These are phyloP conservation scores for Clitopilus hobsonii DNA, from an alignment of 768 basidiomycete genomes.

Conservation along the genomic window DNA sequence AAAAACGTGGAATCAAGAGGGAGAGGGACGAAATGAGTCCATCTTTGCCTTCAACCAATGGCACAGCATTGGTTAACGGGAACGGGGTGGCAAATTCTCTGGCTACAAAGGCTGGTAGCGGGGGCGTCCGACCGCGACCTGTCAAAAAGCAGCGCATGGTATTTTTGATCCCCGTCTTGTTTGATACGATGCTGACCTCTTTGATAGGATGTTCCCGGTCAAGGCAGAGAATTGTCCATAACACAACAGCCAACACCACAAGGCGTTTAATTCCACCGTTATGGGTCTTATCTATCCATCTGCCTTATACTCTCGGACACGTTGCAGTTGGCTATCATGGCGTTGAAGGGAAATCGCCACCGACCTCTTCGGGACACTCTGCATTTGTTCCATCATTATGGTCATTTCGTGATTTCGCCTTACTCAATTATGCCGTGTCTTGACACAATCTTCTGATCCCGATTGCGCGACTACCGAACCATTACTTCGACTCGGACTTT, in stretches of 20 bases:
- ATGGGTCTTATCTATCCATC: neutral
- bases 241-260: conserved; percentile 9
- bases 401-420: neutral
- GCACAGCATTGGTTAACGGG: conserved; percentile 26
- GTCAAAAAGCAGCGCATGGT: conserved; percentile 77
- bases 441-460: neutral
- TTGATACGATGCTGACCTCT: neutral
- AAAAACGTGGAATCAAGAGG: conserved; percentile 36
- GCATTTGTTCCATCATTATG: neutral
- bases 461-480: neutral
- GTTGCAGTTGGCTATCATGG: neutral
- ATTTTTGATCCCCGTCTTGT: conserved; percentile 18
- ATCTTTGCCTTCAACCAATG: conserved; percentile 11
- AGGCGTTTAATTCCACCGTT: conserved; percentile 1
- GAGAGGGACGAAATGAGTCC: conserved; percentile 29
- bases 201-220: conserved; percentile 7
- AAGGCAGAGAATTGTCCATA: conserved; percentile 6
- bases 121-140: conserved; percentile 59
- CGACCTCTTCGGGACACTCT: neutral
- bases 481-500: neutral
- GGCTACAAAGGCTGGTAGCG: conserved; percentile 55
- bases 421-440: neutral
- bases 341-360: neutral
- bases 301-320: neutral
- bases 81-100: conserved; percentile 29